These are phyloP conservation scores for Fusarium sp. DNA, from an alignment of 2,329 filamentous ascomycete species.

Conservation along the genomic window DNA sequence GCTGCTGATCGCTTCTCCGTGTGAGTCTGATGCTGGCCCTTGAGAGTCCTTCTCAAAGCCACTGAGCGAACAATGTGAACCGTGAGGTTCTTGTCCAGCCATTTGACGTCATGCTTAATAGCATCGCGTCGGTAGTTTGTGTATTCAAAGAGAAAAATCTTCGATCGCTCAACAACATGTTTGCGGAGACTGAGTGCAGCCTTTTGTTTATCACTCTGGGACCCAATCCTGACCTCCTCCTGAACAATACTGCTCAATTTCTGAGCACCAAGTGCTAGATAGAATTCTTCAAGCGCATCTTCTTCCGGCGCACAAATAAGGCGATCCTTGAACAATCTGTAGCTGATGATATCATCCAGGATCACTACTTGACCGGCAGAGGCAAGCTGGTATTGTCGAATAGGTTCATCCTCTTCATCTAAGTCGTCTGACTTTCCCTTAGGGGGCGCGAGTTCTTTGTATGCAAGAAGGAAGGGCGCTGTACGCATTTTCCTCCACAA, in stretches of 20 bases:
- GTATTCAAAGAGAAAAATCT: constrained; percentile 86
- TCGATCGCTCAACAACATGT: constrained; percentile 85
- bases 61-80: constrained; percentile 84
- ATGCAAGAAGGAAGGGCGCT: constrained; percentile 83
- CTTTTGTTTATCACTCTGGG: constrained; percentile 71
- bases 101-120: constrained; percentile 88
- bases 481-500: constrained; percentile 80
- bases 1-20: constrained; percentile 81
- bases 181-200: constrained; percentile 76
- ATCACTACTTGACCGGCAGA: constrained; percentile 78
- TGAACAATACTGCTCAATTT: constrained; percentile 81
- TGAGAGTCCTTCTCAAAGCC: constrained; percentile 78
- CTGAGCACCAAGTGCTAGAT: constrained; percentile 80
- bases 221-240: constrained; percentile 78
- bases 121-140: constrained; percentile 74
- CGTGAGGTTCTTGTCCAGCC: constrained; percentile 85
- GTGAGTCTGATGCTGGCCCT: constrained; percentile 73
- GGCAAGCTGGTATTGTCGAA: constrained; percentile 83
- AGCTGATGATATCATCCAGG: constrained; percentile 88
- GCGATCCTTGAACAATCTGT: constrained; percentile 85
- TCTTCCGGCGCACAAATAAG: constrained; percentile 91
- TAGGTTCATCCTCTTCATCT: constrained; percentile 69
- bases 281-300: constrained; percentile 85
- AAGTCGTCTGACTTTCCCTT: constrained; percentile 60
- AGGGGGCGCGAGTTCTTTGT: constrained; percentile 71